These are phyloP conservation scores for Exophiala aquamarina DNA, from an alignment of 2,329 filamentous ascomycete species.

Conservation along the genomic window DNA sequence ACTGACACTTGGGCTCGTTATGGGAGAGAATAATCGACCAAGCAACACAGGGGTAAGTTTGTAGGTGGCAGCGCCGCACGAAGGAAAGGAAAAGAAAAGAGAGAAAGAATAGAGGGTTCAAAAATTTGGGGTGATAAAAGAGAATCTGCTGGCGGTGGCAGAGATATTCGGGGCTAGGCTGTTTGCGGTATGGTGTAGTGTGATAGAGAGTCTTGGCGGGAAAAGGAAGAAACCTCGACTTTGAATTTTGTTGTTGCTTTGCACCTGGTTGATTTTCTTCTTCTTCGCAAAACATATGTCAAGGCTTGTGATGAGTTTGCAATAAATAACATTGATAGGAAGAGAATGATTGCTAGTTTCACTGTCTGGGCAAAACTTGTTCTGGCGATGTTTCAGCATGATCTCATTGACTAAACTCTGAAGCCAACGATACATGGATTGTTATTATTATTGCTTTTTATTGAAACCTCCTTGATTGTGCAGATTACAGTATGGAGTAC, in stretches of 20 bases:
- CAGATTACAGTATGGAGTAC: too few relatives aligned
- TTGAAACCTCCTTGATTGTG: background rate
- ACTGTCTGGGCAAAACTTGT: background rate
- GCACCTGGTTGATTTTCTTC: constrained; percentile 2
- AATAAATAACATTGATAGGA: constrained; percentile 44
- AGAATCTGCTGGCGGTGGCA: background rate
- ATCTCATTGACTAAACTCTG: constrained; percentile 40
- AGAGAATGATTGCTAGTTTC: constrained; percentile 44
- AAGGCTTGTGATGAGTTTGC: constrained; percentile 46
- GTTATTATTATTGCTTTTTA: background rate
- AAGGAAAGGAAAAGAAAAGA: constrained; percentile 56
- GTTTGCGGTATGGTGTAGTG: background rate
- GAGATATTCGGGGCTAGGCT: constrained; percentile 4
- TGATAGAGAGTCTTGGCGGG: constrained; percentile 16
- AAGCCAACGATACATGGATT: constrained; percentile 30
- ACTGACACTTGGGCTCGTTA: constrained; percentile 70
- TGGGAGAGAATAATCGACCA: constrained; percentile 56
- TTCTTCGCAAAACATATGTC: too few relatives aligned
- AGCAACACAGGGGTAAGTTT: constrained; percentile 75
- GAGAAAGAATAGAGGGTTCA: constrained; percentile 6
- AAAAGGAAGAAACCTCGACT: constrained; percentile 10
- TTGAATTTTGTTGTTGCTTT: too few relatives aligned
- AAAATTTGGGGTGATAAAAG: background rate
- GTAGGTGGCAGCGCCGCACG: constrained; percentile 76
- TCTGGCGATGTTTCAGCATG: constrained; percentile 8